Base-by-base conservation (phyloP, 495 filamentous ascomycete species). In the Friedmanniomyces simplex region DNA sequence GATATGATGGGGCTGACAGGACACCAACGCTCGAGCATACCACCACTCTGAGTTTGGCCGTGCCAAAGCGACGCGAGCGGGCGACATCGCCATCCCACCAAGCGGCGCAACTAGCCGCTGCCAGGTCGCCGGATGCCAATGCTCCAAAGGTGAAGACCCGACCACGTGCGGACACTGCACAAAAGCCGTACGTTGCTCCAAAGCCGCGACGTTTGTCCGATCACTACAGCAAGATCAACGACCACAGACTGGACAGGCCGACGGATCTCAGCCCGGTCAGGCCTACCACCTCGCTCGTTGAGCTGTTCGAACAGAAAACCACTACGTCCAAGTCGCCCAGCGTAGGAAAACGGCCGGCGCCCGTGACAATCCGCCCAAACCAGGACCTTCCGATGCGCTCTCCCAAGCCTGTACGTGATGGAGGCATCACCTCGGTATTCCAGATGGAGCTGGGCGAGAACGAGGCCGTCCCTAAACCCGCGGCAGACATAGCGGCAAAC, bases 221-320 rank as follows among this genome's bases (percentile, higher is more conserved):
- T 13, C 21, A 25, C 14, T 5, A 6, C 14, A 50, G 39, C 24
- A 26, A 54, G 26, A n/a, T 7, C 13, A 10, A 50, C 20, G 13
- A 26, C 13, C 26, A 48, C 50, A 37, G 20, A 47, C 54, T 28
- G 4, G 28, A 32, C 28, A 32, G 28, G 28, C 28, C 59, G n/a
- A 68, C 72, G n/a, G 81, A 85, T 63, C 68, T 74, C n/a, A 73
- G 69, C 0, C 72, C 80, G 2, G 80, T 82, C 21, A 65, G 71
- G 52, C 72, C 80, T 1, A 83, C 82, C 0, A 79, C 72, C 18
- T 74, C 80, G 10, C 69, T 86, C 20, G 78, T 86, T 49, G 73
- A 76, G 16, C 70, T 86, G 59, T 87, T 85, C 60, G 84, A 87
- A 68, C 37, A 50, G 13, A 57, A 56, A 37, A 30, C 30, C 4